These are phyloP conservation scores for Penicillium macrosclerotiorum DNA, from an alignment of 495 filamentous ascomycete species.

Conservation along the genomic window DNA sequence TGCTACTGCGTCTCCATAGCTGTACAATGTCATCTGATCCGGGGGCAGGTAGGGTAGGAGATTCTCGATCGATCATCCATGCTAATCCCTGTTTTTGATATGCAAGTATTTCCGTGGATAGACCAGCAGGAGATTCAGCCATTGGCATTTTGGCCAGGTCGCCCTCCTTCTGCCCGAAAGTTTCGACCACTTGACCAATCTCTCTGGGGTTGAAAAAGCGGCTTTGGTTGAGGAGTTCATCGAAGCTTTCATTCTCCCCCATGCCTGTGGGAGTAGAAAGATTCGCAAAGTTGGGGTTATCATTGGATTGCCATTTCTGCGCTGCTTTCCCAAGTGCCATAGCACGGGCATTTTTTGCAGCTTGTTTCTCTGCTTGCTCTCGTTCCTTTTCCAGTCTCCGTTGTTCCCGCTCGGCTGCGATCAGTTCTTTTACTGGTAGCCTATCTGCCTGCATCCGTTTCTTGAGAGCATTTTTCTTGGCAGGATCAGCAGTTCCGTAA, in stretches of 20 bases:
- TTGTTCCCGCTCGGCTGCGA: constrained; percentile 33
- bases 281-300: constrained; percentile 30
- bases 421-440: constrained; percentile 49
- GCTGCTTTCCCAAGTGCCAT: constrained; percentile 38
- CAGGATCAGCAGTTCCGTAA: constrained; percentile 61
- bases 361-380: constrained; percentile 48
- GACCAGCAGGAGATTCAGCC: constrained; percentile 60
- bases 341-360: constrained; percentile 44
- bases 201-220: constrained; percentile 69
- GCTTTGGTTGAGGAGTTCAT: constrained; percentile 65
- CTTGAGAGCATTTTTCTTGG: constrained; percentile 50
- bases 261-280: constrained; percentile 25
- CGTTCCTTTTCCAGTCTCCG: constrained; percentile 25
- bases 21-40: constrained; percentile 68
- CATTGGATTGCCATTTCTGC: constrained; percentile 28
- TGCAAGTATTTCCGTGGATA: constrained; percentile 68
- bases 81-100: constrained; percentile 83
- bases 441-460: constrained; percentile 60
- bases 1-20: constrained; percentile 66
- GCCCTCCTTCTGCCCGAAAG: constrained; percentile 66
- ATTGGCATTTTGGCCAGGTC: constrained; percentile 71
- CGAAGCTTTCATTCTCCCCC: constrained; percentile 41
- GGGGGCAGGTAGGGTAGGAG: constrained; percentile 59
- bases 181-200: constrained; percentile 64
- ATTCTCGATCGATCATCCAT: constrained; percentile 80